A percentile compares a stretch with the other conserved stretches of the same genome.
phyloP scores from a whole-genome alignment of 2,329 filamentous ascomycete species.

The Conoideocrella luteorostrata region DNA sequence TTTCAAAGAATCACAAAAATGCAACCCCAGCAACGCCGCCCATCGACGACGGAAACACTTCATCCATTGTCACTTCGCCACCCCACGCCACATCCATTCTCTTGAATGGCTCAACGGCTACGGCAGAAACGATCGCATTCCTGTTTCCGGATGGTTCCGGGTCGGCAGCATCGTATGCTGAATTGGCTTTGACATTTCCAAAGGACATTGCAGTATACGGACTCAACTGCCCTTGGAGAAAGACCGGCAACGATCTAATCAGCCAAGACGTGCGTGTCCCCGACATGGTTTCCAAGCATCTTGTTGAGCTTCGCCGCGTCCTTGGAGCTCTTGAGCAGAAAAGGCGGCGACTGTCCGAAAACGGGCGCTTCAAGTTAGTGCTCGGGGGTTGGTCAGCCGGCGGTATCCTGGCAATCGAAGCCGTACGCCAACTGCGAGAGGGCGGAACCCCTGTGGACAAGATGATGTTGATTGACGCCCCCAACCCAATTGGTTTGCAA shows the following conservation, averaged over 20 bases:
- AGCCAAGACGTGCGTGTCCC: slow-evolving; percentile 18
- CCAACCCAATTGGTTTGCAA: slow-evolving; percentile 61
- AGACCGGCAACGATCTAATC: slow-evolving; percentile 49
- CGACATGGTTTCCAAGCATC: slow-evolving; percentile 30
- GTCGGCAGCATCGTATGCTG: slow-evolving; percentile 1
- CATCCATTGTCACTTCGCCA: not conserved
- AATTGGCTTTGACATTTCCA: slow-evolving; percentile 31
- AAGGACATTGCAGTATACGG: slow-evolving; percentile 44
- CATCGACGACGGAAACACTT: not conserved
- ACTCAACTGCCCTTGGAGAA: slow-evolving; percentile 57
- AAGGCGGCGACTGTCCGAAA: not conserved
- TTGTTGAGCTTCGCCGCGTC: slow-evolving; percentile 56
- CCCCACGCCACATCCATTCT: not conserved
- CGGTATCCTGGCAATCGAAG: slow-evolving; percentile 65
- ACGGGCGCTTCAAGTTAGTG: not conserved
- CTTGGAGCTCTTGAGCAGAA: not conserved
- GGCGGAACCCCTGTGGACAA: slow-evolving; percentile 51
- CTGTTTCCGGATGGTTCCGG: slow-evolving; percentile 4
- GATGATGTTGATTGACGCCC: slow-evolving; percentile 60
- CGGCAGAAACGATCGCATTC: not conserved
- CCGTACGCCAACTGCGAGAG: slow-evolving; percentile 52
- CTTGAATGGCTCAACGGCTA: not conserved
- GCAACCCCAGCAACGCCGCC: too few species aligned
- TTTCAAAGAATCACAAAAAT: too few species aligned
- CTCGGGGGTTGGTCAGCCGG: slow-evolving; percentile 73